These are phyloP conservation scores for Ustilaginoidea virens DNA, from an alignment of 2,329 filamentous ascomycete genomes.

Conservation along the genomic window DNA sequence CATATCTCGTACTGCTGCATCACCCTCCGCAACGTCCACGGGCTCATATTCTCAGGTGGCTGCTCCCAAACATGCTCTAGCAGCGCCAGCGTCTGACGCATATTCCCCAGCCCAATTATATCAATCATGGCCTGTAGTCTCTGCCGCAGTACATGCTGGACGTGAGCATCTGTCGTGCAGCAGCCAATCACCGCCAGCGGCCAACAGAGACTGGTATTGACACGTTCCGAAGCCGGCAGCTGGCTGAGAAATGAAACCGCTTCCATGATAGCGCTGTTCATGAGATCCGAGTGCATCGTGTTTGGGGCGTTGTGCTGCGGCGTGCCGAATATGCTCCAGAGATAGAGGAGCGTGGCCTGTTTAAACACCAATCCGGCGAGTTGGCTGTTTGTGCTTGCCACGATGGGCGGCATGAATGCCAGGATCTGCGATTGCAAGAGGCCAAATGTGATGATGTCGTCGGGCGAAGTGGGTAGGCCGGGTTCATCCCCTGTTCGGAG, in stretches of 20 bases:
- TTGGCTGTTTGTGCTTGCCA: conserved; percentile 19
- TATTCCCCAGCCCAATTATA: conserved; percentile 28
- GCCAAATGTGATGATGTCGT: conserved; percentile 27
- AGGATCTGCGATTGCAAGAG: conserved; percentile 25
- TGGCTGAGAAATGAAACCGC: conserved; percentile 16
- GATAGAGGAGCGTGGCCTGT: conserved; percentile 27
- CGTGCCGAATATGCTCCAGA: conserved; percentile 19
- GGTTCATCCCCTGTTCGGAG: conserved; percentile 8
- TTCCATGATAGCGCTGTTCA: conserved; percentile 14
- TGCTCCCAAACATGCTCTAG: conserved; percentile 26
- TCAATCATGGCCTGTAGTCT: conserved; percentile 19
- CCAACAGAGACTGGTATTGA: conserved; percentile 25
- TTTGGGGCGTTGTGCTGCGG: conserved; percentile 9
- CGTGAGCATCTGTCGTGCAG: conserved; percentile 17
- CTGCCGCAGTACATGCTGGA: conserved; percentile 19
- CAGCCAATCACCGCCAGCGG: conserved; percentile 22
- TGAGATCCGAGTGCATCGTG: conserved; percentile 11
- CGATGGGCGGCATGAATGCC: conserved; percentile 20
- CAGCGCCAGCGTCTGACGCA: conserved; percentile 24
- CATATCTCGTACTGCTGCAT: conserved; percentile 30
- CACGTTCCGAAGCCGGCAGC: conserved; percentile 16
- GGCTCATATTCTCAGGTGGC: conserved; percentile 15
- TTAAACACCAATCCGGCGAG: conserved; percentile 28
- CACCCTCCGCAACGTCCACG: conserved; percentile 27
- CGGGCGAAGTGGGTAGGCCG: conserved; percentile 12